phyloP scores from a whole-genome alignment of 352 stramenopile genomes.

The Globisporangium sylvaticum region DNA sequence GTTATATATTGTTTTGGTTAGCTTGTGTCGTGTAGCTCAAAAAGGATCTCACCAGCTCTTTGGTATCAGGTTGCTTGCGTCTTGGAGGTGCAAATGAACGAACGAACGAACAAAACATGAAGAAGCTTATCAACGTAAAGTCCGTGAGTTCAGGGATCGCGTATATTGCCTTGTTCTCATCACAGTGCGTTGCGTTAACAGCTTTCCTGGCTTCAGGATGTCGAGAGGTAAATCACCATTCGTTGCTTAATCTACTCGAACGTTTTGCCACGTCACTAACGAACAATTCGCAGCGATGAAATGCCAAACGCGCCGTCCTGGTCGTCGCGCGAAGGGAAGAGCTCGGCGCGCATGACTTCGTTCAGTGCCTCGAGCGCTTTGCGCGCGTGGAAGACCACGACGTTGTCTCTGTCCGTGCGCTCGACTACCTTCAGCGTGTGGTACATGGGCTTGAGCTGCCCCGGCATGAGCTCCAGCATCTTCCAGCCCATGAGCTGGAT shows the following conservation, averaged over 20 bases:
- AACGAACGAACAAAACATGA: neutral
- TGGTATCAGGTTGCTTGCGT: neutral
- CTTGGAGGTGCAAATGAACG: neutral
- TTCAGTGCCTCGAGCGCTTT: conserved; percentile 47
- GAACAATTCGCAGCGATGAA: conserved; percentile 48
- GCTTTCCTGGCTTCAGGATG: neutral
- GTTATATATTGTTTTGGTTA: neutral
- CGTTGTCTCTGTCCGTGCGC: conserved; percentile 49
- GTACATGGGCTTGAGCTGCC: conserved; percentile 71
- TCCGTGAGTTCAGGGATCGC: neutral
- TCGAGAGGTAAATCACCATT: neutral
- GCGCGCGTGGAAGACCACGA: conserved; percentile 68
- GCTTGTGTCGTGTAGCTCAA: neutral
- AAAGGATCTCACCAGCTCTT: neutral
- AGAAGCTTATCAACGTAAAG: neutral
- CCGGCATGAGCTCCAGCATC: conserved; percentile 66
- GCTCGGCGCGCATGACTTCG: conserved; percentile 65
- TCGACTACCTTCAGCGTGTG: conserved; percentile 73
- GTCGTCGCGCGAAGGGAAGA: conserved; percentile 47
- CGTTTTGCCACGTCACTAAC: conserved; percentile 3
- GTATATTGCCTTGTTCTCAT: neutral
- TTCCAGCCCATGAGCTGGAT: conserved; percentile 73
- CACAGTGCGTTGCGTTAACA: neutral
- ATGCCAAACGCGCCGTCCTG: conserved; percentile 38
- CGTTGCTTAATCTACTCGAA: neutral